Evolutionary conservation across 139 green algal genomes (phyloP).

Genomic region (Pleodorina starrii): DNA sequence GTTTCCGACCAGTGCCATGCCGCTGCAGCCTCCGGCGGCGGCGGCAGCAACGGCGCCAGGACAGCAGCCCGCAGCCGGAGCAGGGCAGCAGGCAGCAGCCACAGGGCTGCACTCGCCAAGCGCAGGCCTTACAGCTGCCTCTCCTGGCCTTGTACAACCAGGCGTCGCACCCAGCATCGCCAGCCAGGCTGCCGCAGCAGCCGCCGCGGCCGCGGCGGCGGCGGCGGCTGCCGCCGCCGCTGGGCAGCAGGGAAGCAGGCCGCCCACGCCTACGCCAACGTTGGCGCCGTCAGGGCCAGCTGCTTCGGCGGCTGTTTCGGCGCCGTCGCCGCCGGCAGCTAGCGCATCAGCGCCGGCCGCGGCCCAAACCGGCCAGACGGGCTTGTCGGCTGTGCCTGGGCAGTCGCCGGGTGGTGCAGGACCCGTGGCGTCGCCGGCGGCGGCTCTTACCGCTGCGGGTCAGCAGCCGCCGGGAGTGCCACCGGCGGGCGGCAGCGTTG

Average conservation of each 20-base stretch:
- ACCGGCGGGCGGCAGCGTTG: not conserved
- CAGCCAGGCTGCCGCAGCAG: slow-evolving; percentile 16
- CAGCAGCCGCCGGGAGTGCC: not conserved
- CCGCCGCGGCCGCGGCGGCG: slow-evolving; percentile 14
- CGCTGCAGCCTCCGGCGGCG: not conserved
- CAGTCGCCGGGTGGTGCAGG: not conserved
- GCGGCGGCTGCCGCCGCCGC: not conserved
- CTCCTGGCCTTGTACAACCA: not conserved
- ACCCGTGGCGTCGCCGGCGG: not conserved
- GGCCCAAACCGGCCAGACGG: not conserved
- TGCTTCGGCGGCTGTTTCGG: not conserved
- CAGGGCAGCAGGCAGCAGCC: not conserved
- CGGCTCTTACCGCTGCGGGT: not conserved
- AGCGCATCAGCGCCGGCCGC: not conserved
- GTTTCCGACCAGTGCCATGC: not conserved
- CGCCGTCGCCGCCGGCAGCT: not conserved
- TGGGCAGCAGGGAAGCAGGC: not conserved
- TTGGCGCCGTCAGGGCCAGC: not conserved
- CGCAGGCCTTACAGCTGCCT: no score
- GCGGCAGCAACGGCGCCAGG: not conserved
- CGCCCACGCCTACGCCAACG: not conserved
- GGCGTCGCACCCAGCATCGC: slow-evolving; percentile 25
- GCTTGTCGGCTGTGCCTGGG: not conserved
- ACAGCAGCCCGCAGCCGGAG: not conserved
- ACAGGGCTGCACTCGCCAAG: no score